A percentile compares a stretch with the other conserved stretches of the same genome.
phyloP scores from a whole-genome alignment of 768 basidiomycete species.

The Lactarius trivialis region DNA sequence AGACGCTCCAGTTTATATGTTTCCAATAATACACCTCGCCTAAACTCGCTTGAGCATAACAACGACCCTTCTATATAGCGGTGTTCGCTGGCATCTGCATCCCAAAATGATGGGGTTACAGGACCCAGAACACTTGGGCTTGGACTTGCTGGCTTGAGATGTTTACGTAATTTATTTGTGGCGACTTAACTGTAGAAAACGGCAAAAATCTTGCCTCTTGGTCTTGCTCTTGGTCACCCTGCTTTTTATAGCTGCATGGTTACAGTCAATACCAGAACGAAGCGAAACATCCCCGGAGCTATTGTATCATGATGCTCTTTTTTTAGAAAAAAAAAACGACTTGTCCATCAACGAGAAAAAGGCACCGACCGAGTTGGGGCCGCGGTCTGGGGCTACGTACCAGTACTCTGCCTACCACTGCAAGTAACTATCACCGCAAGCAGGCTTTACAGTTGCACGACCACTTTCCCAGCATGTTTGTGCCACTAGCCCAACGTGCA shows the following conservation, averaged over 20 bases:
- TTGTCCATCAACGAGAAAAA: neutral
- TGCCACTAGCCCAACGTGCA: neutral
- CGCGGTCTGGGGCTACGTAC: neutral
- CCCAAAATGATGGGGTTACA: too few species aligned
- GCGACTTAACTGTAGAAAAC: too few species aligned
- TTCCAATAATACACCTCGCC: neutral
- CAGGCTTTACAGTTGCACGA: neutral
- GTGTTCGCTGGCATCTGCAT: too few species aligned
- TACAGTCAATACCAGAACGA: neutral
- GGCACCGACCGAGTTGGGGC: neutral
- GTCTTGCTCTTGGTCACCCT: too few species aligned
- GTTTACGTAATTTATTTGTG: too few species aligned
- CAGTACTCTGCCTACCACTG: too few species aligned
- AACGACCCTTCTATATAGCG: too few species aligned
- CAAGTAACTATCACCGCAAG: neutral
- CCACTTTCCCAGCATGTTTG: neutral
- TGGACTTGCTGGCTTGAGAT: too few species aligned
- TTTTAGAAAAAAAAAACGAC: too few species aligned
- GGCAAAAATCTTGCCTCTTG: too few species aligned
- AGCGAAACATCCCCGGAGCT: neutral
- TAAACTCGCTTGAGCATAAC: too few species aligned
- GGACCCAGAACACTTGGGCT: too few species aligned
- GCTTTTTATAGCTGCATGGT: neutral
- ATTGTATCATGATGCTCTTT: neutral
- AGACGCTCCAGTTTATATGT: neutral